Base-by-base conservation (phyloP, 228 moss, liverwort and hornwort genomes). In the Sphagnum fallax region DNA sequence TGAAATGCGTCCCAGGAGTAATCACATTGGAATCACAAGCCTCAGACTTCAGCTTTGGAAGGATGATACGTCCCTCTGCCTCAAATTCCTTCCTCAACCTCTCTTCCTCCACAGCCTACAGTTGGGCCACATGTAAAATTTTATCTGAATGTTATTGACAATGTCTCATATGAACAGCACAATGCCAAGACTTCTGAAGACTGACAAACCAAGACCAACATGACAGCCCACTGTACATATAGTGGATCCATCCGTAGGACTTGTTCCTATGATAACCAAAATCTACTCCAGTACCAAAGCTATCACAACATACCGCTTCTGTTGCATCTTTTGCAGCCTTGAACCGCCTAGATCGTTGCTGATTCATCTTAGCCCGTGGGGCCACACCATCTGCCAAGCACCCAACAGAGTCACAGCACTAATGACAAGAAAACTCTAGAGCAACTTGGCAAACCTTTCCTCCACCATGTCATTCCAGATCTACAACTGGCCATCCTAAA, bases 1-100 rank as follows among this genome's bases (percentile, higher is more conserved):
- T 98, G 58, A 98, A 98, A n/a, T 91, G 92, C 47, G 98, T 98
- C 73, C 94, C 94, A 75, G 98, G 98, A 12, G 98, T 98, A 69
- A 98, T 98, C 53, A 98, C 92, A 82, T 98, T 98, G 9, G 90
- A 89, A 72, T 98, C 98, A 60, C 84, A 90, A 48, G 90, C 89
- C 77, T 94, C 98, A 66, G 94, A 90, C 67, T 78, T 82, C 67
- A 87, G 72, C 79, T 94, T 94, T 6, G 90, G 92, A 15, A 92
- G 90, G 68, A 98, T 82, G 48, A 70, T 92, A 51, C 91, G 89
- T 48, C 98, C 98, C 80, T 92, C 94, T 48, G 83, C 77, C 81
- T 92, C 89, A 67, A 98, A 98, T 72, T 93, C 98, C 63, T 78
- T 81, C 63, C 98, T 82, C 62, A 98, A 74, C 70, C 90, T 87